Base-by-base conservation (phyloP, 2,329 filamentous ascomycete genomes). In the Colletotrichum graminicola region DNA sequence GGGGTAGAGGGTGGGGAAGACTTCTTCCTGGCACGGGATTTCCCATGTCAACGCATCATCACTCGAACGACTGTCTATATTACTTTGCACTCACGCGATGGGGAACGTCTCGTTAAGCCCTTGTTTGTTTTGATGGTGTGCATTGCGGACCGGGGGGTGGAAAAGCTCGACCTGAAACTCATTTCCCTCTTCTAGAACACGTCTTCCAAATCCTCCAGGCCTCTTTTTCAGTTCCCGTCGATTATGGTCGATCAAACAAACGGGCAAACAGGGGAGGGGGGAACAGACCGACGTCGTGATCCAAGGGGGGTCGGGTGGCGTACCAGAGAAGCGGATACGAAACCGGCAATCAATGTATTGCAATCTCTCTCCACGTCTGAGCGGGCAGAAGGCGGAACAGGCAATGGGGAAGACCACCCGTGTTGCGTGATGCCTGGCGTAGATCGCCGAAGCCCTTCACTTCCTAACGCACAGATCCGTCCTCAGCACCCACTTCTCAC, bases 401-500 rank as follows among this genome's bases (percentile, higher is more conserved):
- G n/a, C 43, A 29, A 12, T 32, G 34, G 59, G 59, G 59, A 47
- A 29, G 29, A 8, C n/a, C 12, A 62, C 18, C 43, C 29, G 23
- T 68, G 41, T 62, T 66, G 56, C 62, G 43, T 43, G 52, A 56
- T 39, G 49, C 60, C 39, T 51, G 43, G 59, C 32, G 54, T 45
- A 49, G 43, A 51, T 62, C 32, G n/a, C n/a, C 7, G 34, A 51
- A 36, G 10, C 29, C n/a, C 43, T 47, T 79, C 74, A 90, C 73
- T 87, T 83, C 74, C 81, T 85, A 18, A 94, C 86, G 77, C 92
- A 94, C 52, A 97, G 81, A 84, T 97, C 95, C 73, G 92, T 97
- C 74, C 94, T 86, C 71, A 97, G 88, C 71, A 97, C 91, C 94
- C 94, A 97, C 81, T 97, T 97, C 83, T 97, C 94, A 12, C 94